phyloP scores from a whole-genome alignment of 768 basidiomycete species.

The Agaricus blazei region DNA sequence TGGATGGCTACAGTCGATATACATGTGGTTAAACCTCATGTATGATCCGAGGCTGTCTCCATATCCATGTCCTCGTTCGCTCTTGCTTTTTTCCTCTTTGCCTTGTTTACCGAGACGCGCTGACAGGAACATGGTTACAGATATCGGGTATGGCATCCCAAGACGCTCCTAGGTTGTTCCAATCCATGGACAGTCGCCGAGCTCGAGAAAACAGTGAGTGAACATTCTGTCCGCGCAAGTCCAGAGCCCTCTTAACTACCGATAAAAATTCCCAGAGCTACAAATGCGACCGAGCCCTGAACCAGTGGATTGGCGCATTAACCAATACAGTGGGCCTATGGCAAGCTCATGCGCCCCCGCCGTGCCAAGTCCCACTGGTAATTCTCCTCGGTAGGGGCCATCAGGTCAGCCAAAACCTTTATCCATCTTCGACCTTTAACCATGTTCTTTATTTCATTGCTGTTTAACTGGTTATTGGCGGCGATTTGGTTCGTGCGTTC shows the following conservation, averaged over 20 bases:
- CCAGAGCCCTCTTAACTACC: background rate
- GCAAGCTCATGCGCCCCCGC: background rate
- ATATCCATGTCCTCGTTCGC: background rate
- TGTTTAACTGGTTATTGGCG: no score
- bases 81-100: background rate
- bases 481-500: no score
- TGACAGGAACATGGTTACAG: background rate
- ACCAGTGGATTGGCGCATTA: conserved; percentile 5
- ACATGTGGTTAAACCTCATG: background rate
- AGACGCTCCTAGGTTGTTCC: background rate
- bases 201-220: background rate
- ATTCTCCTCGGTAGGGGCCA: background rate
- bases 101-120: background rate
- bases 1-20: conserved; percentile 12
- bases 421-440: no score
- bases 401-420: no score
- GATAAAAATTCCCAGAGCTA: background rate
- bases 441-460: no score
- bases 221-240: background rate
- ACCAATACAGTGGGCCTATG: background rate
- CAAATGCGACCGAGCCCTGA: conserved; percentile 3
- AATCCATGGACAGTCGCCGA: background rate
- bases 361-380: background rate
- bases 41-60: background rate
- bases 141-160: background rate